Percentiles rank a stretch among this genome's conserved stretches.
Conservation (phyloP, 202 grass and related monocot species). For the Elaeis oleifera region DNA sequence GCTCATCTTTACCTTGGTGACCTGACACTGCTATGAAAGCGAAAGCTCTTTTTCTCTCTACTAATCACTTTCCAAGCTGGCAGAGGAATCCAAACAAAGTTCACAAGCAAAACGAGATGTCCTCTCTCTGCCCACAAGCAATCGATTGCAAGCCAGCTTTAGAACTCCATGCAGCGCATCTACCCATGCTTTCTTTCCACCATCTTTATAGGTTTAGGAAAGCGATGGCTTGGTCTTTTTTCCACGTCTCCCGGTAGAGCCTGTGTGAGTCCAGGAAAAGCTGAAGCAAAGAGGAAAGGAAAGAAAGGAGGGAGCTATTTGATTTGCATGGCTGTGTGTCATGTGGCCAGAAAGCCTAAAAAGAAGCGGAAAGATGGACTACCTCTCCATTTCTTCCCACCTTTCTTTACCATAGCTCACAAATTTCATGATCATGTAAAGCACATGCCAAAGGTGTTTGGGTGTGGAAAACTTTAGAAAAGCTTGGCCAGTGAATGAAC, state of each 20-base stretch:
- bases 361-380: neutral
- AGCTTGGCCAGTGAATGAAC: too few species aligned
- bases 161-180: neutral
- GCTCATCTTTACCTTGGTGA: neutral
- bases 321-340: neutral
- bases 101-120: slow-evolving; percentile 7
- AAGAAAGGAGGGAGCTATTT: neutral
- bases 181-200: neutral
- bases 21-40: neutral
- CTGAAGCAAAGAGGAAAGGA: neutral
- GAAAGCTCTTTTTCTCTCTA: neutral
- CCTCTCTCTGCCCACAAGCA: neutral
- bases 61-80: slow-evolving; percentile 3
- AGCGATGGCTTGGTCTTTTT: neutral
- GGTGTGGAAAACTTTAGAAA: too few species aligned
- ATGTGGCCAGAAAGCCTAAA: neutral
- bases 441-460: too few species aligned
- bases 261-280: neutral
- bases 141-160: neutral
- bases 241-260: neutral
- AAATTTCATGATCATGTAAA: too few species aligned
- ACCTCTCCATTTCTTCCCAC: neutral
- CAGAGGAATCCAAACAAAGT: slow-evolving; percentile 9
- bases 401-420: neutral
- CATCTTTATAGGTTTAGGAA: slow-evolving; percentile 6